Evolutionary conservation across 371 early-diverging fungal species (phyloP).

Genomic region (Homolaphlyctis polyrhiza): DNA sequence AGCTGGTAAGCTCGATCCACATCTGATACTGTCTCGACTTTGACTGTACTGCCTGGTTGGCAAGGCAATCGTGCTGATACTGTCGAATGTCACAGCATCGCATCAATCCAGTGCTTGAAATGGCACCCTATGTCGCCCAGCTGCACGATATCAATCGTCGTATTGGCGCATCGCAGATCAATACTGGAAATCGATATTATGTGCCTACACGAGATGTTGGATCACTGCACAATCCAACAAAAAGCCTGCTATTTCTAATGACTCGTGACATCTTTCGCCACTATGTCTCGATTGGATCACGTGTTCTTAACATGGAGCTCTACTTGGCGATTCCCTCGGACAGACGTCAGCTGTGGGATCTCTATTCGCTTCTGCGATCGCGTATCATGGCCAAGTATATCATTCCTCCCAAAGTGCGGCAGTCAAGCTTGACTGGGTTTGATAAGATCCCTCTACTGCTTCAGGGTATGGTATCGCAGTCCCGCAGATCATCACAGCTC

Average conservation of each 20-base stretch:
- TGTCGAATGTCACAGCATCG: neutral
- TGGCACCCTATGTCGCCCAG: neutral
- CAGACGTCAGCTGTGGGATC: neutral
- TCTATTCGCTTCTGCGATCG: neutral
- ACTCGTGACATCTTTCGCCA: neutral
- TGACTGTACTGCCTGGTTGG: too few species aligned
- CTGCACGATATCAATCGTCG: neutral
- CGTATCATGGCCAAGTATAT: neutral
- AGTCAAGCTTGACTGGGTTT: too few species aligned
- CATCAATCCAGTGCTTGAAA: neutral
- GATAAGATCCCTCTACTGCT: too few species aligned
- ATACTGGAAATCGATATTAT: neutral
- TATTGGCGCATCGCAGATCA: neutral
- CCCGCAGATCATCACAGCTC: too few species aligned
- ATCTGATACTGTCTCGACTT: too few species aligned
- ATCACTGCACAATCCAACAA: neutral
- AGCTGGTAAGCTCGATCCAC: conserved; percentile 5
- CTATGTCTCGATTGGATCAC: neutral
- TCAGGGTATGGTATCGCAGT: too few species aligned
- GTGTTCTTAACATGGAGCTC: neutral
- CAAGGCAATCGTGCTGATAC: too few species aligned
- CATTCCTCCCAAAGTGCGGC: neutral
- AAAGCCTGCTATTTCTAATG: neutral
- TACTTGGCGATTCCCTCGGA: neutral
- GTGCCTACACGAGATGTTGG: neutral